phyloP scores from a whole-genome alignment of 1,139 yeast genomes.

The Hansenula sp. region DNA sequence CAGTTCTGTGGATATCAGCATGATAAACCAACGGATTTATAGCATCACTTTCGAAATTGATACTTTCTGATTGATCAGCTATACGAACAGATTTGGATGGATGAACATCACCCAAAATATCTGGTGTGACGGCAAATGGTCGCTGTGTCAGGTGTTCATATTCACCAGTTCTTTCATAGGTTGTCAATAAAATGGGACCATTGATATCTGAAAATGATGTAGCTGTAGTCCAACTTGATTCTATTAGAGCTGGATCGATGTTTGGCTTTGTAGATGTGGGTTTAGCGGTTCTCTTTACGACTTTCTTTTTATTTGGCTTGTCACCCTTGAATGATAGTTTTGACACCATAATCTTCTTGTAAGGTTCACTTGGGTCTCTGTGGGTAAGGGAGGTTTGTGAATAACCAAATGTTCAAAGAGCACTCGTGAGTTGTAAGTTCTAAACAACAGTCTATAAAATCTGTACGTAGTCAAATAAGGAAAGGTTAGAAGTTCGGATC shows the following conservation, averaged over 20 bases:
- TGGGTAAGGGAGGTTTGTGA: too few relatives aligned
- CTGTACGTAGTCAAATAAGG: too few relatives aligned
- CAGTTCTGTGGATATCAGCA: constrained; percentile 23
- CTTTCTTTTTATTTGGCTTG: constrained; percentile 26
- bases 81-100: not conserved
- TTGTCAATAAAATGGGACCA: constrained; percentile 34
- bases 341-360: constrained; percentile 30
- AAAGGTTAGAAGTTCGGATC: too few relatives aligned
- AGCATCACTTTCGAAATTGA: constrained; percentile 22
- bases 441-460: too few relatives aligned
- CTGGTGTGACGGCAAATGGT: constrained; percentile 6
- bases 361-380: too few relatives aligned
- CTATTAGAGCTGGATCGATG: constrained; percentile 8
- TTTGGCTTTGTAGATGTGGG: constrained; percentile 2
- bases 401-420: too few relatives aligned
- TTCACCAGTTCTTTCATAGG: constrained; percentile 18
- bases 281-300: constrained; percentile 6
- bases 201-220: constrained; percentile 25
- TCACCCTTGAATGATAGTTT: constrained; percentile 41
- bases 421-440: too few relatives aligned
- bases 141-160: not conserved
- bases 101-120: constrained; percentile 6
- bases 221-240: constrained; percentile 36
- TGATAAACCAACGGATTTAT: constrained; percentile 12
- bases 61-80: constrained; percentile 4